Conservation (phyloP, 2,329 filamentous ascomycete species). For the Phaeophleospora eucalypticola region DNA sequence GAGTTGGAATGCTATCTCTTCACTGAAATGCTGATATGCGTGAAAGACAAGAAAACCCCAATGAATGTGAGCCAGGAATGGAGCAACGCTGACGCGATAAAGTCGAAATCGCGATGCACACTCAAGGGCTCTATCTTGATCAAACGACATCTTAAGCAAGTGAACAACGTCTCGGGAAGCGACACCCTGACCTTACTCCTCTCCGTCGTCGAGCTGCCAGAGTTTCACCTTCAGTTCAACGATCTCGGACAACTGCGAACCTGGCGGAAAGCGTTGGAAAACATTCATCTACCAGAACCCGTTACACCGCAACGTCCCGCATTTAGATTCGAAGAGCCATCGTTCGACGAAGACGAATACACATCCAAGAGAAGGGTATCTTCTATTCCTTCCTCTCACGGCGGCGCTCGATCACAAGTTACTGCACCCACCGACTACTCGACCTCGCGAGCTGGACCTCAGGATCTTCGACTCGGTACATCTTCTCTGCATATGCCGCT, state of each 20-base stretch:
- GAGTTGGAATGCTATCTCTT: conserved; percentile 96
- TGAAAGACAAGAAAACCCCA: conserved; percentile 86
- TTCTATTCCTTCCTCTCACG: conserved; percentile 77
- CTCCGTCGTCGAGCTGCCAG: conserved; percentile 85
- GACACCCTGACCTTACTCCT: conserved; percentile 83
- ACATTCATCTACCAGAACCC: conserved; percentile 69
- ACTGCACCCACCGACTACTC: conserved; percentile 93
- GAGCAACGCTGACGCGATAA: conserved; percentile 51
- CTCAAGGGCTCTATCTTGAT: conserved; percentile 97
- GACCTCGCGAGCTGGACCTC: conserved; percentile 50
- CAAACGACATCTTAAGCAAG: conserved; percentile 93
- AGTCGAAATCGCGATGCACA: conserved; percentile 70
- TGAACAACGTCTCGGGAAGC: conserved; percentile 69
- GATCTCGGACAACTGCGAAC: conserved; percentile 78
- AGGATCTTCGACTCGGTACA: conserved; percentile 44
- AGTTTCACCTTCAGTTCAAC: conserved; percentile 88
- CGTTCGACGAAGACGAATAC: conserved; percentile 29
- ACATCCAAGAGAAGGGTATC: conserved; percentile 66
- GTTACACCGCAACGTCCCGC: conserved; percentile 59
- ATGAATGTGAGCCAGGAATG: conserved; percentile 57
- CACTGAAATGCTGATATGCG: conserved; percentile 97
- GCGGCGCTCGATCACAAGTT: conserved; percentile 73
- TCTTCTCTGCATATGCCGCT: conserved; percentile 77
- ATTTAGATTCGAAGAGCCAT: conserved; percentile 66
- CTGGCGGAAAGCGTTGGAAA: conserved; percentile 83